Evolutionary conservation across 345 rosid genomes (phyloP).

Genomic region (Boechera retrofracta): DNA sequence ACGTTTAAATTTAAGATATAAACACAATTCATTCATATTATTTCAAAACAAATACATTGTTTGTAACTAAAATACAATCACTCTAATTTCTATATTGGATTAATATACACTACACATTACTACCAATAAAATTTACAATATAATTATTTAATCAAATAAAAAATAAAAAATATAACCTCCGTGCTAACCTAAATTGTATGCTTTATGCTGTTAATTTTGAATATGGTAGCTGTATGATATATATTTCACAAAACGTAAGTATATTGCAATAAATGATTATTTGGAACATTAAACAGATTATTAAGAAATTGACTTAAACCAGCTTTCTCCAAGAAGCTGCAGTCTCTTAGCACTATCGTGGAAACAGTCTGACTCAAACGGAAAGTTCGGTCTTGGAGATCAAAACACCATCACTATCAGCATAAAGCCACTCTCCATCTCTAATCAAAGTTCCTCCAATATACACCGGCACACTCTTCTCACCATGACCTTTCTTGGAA

Average conservation of each 20-base stretch:
- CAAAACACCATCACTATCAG: slow-evolving; percentile 82
- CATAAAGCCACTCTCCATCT: slow-evolving; percentile 89
- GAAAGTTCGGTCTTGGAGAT: slow-evolving; percentile 68
- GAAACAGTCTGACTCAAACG: slow-evolving; percentile 42
- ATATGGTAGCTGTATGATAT: no score
- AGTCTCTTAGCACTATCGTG: neutral
- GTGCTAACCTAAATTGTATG: no score
- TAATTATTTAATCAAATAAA: no score
- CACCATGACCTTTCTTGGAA: slow-evolving; percentile 77
- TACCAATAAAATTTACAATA: no score
- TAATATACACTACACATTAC: no score
- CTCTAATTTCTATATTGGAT: no score
- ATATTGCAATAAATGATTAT: neutral
- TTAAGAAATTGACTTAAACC: slow-evolving; percentile 8
- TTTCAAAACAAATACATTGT: no score
- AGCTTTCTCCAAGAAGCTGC: neutral
- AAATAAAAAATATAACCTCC: no score
- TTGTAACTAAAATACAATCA: no score
- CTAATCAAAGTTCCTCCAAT: slow-evolving; percentile 66
- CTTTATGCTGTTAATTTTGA: no score
- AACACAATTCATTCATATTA: no score
- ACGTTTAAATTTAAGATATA: no score
- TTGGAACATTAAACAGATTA: neutral
- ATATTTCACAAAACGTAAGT: neutral
- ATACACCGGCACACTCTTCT: slow-evolving; percentile 61